Base-by-base conservation (phyloP, 116 monocot genomes). In the Zostera marina region DNA sequence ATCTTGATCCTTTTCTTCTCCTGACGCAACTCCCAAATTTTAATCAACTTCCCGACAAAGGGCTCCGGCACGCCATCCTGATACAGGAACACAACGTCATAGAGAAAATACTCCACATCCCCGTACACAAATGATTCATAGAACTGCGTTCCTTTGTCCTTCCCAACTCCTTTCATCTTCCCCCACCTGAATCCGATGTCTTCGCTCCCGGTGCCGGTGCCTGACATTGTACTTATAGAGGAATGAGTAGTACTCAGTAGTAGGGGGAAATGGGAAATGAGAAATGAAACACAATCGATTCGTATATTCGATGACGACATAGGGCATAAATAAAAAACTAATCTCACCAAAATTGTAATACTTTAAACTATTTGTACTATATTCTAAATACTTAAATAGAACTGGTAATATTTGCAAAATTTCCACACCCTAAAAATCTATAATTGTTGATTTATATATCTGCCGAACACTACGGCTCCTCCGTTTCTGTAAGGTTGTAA, bases 1-100 rank as follows among this genome's bases (percentile, higher is more conserved):
- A 91, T 74, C 61, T 91, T 86, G 12, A 82, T 69, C 58, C 55
- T 76, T 56, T 60, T 85, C 52, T 56, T 76, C 2, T 45, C 22
- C 13, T 56, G 65, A 0, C 66, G 40, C 15, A 73, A 66, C 73
- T 91, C 82, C 85, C 86, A 91, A 15, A 91, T 82, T 63, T 77
- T 86, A n/a, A 85, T 15, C 47, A 91, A 65, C 49, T 91, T 91
- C 49, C 91, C 91, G 59, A 91, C 63, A 41, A 75, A 76, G 1
- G 86, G 82, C 48, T 68, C 77, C 0, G 22, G 3, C 7, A 67
- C 82, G 32, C 58, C 82, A 16, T 68, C 41, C 38, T 81, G 70
- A 63, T 42, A 81, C 12, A 84, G 68, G 70, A 71, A 89, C 0
- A 81, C 84, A 67, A 41, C 68, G 60, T 89, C 89, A 60, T 76